A percentile compares a stretch with the other conserved stretches of the same genome.
These are phyloP conservation scores for Cercophora samala DNA, from an alignment of 495 filamentous ascomycete species.

Conservation along the genomic window DNA sequence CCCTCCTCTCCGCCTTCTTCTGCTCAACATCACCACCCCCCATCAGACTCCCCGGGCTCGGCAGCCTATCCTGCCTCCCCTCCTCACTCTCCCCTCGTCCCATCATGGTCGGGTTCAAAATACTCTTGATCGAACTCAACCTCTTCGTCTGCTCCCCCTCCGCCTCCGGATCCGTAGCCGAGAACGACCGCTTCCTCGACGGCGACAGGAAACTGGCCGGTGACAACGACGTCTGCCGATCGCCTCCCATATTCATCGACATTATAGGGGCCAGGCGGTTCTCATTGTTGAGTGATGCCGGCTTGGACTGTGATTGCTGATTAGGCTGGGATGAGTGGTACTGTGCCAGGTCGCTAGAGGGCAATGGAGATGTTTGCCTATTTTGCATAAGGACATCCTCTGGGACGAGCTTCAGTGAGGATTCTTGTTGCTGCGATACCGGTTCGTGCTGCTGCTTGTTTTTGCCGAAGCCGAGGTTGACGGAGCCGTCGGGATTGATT, in stretches of 20 bases:
- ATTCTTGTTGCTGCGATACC: slow-evolving; percentile 28
- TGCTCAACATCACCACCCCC: slow-evolving; percentile 41
- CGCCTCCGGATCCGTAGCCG: slow-evolving; percentile 49
- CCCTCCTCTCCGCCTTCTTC: slow-evolving; percentile 58
- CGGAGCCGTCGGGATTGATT: slow-evolving; percentile 53
- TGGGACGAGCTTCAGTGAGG: slow-evolving; percentile 45
- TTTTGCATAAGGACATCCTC: slow-evolving; percentile 41
- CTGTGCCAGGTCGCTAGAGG: slow-evolving; percentile 39
- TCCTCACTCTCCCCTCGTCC: slow-evolving; percentile 26
- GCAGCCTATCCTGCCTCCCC: slow-evolving; percentile 30
- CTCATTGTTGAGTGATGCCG: slow-evolving; percentile 48
- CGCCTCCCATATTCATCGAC: slow-evolving; percentile 39
- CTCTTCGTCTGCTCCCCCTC: slow-evolving; percentile 49
- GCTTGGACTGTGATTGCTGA: slow-evolving; percentile 41
- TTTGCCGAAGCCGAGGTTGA: slow-evolving; percentile 59
- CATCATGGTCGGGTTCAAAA: slow-evolving; percentile 61
- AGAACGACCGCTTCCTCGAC: slow-evolving; percentile 65
- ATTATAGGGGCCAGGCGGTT: slow-evolving; percentile 55
- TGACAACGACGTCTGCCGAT: slow-evolving; percentile 50
- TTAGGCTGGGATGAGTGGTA: slow-evolving; percentile 44
- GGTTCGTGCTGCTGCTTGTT: background rate
- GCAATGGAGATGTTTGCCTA: slow-evolving; percentile 36
- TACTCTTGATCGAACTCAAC: slow-evolving; percentile 74
- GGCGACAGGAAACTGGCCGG: slow-evolving; percentile 52
- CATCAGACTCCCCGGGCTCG: slow-evolving; percentile 36